Evolutionary conservation across 345 rosid genomes (phyloP).

Genomic region (Salix koriyanagi): DNA sequence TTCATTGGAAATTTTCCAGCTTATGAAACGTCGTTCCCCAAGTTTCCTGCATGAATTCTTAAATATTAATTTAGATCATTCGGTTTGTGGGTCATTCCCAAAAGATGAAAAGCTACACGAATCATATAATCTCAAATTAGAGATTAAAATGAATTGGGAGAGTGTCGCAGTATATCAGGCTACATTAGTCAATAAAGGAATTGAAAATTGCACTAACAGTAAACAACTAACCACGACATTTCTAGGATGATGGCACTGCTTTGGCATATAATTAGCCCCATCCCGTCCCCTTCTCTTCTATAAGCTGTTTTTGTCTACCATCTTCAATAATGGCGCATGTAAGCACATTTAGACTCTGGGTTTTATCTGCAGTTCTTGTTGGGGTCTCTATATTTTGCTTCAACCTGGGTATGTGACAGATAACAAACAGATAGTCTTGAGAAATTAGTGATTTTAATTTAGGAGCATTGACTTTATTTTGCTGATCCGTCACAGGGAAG

Average conservation of each 20-base stretch:
- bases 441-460: not conserved
- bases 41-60: not conserved
- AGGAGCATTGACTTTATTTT: conserved; percentile 7
- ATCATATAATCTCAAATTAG: conserved; percentile 5
- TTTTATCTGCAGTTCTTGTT: conserved; percentile 25
- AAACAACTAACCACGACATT: conserved; percentile 2
- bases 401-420: conserved; percentile 28
- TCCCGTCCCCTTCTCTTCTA: conserved; percentile 10
- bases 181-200: conserved; percentile 4
- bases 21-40: not conserved
- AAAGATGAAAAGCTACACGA: not conserved
- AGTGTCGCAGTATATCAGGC: not conserved
- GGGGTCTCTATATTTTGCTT: conserved; percentile 31
- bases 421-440: not conserved
- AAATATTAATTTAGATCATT: not conserved
- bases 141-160: not conserved
- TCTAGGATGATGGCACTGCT: conserved; percentile 5
- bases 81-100: conserved; percentile 1
- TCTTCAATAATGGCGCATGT: conserved; percentile 44
- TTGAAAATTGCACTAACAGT: conserved; percentile 1
- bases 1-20: not conserved
- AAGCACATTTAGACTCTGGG: conserved; percentile 15
- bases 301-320: conserved; percentile 6
- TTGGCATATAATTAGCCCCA: conserved; percentile 20
- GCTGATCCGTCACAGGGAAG: conserved; percentile 36